These are phyloP conservation scores for Crithidia bombi DNA, from an alignment of 208 protist genomes.

Conservation along the genomic window DNA sequence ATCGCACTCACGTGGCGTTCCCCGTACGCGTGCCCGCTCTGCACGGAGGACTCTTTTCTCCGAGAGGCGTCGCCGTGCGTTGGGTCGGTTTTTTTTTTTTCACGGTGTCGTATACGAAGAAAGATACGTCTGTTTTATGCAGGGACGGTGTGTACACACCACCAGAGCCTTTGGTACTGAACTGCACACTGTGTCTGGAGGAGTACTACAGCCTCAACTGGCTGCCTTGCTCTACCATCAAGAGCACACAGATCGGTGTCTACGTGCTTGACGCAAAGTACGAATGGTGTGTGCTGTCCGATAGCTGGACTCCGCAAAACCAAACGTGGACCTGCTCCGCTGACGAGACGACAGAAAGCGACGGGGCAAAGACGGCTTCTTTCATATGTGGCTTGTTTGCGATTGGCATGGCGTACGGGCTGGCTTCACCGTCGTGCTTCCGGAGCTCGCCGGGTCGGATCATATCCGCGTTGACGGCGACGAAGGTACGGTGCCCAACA, in stretches of 20 bases:
- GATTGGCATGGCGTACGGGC: neutral
- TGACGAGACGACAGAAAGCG: neutral
- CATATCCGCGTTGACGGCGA: neutral
- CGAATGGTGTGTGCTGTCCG: neutral
- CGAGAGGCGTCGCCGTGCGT: slow-evolving; percentile 1
- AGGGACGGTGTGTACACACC: slow-evolving; percentile 9
- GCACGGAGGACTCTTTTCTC: neutral
- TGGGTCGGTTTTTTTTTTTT: neutral
- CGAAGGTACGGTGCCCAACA: neutral
- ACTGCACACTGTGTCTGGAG: slow-evolving; percentile 7
- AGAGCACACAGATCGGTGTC: neutral
- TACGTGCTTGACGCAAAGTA: slow-evolving; percentile 5
- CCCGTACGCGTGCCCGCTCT: slow-evolving; percentile 11
- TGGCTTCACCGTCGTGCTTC: neutral
- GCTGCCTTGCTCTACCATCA: slow-evolving; percentile 9
- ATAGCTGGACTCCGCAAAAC: neutral
- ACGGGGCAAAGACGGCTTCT: neutral
- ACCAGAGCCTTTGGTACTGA: neutral
- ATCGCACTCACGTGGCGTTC: slow-evolving; percentile 10
- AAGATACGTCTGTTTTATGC: neutral
- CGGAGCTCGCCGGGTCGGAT: neutral
- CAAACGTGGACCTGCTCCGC: neutral
- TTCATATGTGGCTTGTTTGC: neutral
- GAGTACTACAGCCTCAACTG: slow-evolving; percentile 13
- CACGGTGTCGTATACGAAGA: neutral